These are phyloP conservation scores for Pugionium cornutum DNA, from an alignment of 345 rosid genomes.

Conservation along the genomic window DNA sequence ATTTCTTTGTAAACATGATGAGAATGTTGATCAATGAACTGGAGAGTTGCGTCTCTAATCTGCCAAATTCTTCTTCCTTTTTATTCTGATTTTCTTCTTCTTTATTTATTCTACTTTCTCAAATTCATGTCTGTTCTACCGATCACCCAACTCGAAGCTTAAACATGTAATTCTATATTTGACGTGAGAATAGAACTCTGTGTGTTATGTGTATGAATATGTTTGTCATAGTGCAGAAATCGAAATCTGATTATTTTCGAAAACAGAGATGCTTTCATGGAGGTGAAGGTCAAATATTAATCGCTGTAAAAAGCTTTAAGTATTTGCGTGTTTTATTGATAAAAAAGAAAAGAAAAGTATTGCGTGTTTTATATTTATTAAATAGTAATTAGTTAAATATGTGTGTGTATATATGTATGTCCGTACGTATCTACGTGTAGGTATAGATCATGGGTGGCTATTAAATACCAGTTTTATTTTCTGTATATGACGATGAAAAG, in stretches of 20 bases:
- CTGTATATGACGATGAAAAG: not conserved
- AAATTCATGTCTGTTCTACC: too few relatives aligned
- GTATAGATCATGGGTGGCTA: too few relatives aligned
- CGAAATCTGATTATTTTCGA: not conserved
- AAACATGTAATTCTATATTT: not conserved
- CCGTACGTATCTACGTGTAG: too few relatives aligned
- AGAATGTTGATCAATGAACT: too few relatives aligned
- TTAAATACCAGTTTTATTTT: slow-evolving; percentile 12
- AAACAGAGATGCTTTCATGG: slow-evolving; percentile 3
- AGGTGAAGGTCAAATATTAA: slow-evolving; percentile 12
- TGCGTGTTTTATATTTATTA: too few relatives aligned
- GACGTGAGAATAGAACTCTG: not conserved
- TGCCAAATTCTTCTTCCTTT: too few relatives aligned
- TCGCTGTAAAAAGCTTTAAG: slow-evolving; percentile 11
- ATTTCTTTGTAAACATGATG: too few relatives aligned
- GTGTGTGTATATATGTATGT: not conserved
- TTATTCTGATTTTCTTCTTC: too few relatives aligned
- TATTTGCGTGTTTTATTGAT: slow-evolving; percentile 1
- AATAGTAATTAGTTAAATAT: not conserved
- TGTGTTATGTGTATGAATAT: not conserved
- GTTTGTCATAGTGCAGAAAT: not conserved
- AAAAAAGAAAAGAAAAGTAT: too few relatives aligned
- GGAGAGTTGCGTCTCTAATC: too few relatives aligned
- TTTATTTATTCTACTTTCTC: too few relatives aligned
- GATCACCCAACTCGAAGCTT: too few relatives aligned